Evolutionary conservation across 306 rosid genomes (phyloP), one percentile per base, ranked within the genome.

Genomic region (Cicer yamashitae): DNA sequence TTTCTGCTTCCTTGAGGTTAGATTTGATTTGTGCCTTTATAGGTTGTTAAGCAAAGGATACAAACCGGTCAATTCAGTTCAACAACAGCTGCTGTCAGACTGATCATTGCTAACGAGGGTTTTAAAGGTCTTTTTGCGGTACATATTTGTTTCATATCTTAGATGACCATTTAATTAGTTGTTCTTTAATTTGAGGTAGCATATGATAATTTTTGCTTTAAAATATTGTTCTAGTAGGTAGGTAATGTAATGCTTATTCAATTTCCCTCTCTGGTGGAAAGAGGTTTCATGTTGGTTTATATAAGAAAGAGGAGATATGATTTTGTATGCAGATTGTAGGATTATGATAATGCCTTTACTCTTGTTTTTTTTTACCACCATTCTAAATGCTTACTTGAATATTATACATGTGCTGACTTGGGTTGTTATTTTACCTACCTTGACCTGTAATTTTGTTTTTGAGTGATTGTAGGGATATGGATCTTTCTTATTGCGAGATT

Each of bases 61-160:
- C 89, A 85, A 63, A 85, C 70, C 10, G 86, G 84, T 43, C 86
- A 85, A 64, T 85, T 82, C 67, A 54, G 18, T 67, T 85, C 89
- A 67, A 77, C 89, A 5, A 67, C 82, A 1, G 84, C 70, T 67
- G 89, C 89, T 71, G 78, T 85, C 20, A 86, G 84, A 68, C 86
- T 82, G 54, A 85, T 85, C 74, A 69, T 79, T 69, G 77, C 89
- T 13, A 82, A 76, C 34, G 86, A 85, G 73, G 86, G 86, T 72
- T 82, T 85, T 43, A 89, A 83, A 84, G 96, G 96, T 77, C 93
- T 91, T 81, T 91, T 43, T 52, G 92, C 86, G 87, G 96, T 91
- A 85, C 67, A 82, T 52, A 39, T 57, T 53, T 78, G 53, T 7
- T 75, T 68, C 77, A 66, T 56, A 18, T 63, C 57, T 40, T 72